These are phyloP conservation scores for Aeschynomene evenia DNA, from an alignment of 306 rosid genomes.

Conservation along the genomic window DNA sequence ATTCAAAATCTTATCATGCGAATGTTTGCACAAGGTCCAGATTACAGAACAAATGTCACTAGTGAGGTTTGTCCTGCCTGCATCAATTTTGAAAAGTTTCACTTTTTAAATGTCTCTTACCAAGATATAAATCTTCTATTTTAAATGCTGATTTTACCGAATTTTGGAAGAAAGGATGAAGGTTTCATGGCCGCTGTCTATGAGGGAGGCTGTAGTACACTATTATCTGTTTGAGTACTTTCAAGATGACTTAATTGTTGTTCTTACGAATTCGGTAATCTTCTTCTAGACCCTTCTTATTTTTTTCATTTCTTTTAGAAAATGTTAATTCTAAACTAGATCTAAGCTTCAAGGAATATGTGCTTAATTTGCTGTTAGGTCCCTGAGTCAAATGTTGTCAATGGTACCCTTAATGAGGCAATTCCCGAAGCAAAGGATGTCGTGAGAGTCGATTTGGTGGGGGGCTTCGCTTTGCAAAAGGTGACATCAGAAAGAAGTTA, in stretches of 20 bases:
- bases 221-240: constrained; percentile 71
- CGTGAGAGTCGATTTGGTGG: constrained; percentile 70
- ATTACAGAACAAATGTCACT: constrained; percentile 71
- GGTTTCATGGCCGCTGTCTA: constrained; percentile 81
- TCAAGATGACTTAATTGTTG: constrained; percentile 70
- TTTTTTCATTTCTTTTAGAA: not conserved
- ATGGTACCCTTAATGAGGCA: constrained; percentile 31
- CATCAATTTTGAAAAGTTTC: not conserved
- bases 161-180: constrained; percentile 87
- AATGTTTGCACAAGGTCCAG: constrained; percentile 56
- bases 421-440: constrained; percentile 64
- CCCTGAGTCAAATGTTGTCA: constrained; percentile 46
- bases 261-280: constrained; percentile 68
- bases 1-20: constrained; percentile 60
- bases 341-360: constrained; percentile 10
- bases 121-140: constrained; percentile 14
- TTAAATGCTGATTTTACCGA: constrained; percentile 41
- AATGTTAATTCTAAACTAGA: constrained; percentile 1
- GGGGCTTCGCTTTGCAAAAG: constrained; percentile 86
- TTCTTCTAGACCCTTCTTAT: not conserved
- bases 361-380: constrained; percentile 44
- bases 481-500: constrained; percentile 69
- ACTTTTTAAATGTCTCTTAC: not conserved
- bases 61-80: constrained; percentile 62
- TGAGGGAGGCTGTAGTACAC: constrained; percentile 75